These are phyloP conservation scores for Ganoderma boninense DNA, from an alignment of 1,284 basidiomycete species.

Conservation along the genomic window DNA sequence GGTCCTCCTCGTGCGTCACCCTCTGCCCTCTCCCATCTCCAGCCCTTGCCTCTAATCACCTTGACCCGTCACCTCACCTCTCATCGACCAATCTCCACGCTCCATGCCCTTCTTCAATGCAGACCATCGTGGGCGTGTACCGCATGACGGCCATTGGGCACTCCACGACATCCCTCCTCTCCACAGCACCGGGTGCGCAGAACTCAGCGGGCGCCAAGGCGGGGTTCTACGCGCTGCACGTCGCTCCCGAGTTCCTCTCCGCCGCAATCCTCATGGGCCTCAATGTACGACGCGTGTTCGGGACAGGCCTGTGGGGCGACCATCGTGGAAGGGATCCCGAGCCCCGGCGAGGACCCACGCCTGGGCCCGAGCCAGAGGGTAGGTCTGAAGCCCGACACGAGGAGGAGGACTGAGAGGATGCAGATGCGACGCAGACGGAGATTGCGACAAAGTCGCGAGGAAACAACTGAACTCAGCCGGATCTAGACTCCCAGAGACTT, in stretches of 20 bases:
- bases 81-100: too few species aligned
- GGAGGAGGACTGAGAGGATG: too few species aligned
- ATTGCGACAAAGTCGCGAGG: too few species aligned
- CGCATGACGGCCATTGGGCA: conserved; percentile 8
- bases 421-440: too few species aligned
- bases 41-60: too few species aligned
- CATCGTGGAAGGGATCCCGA: conserved; percentile 11
- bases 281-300: conserved; percentile 48
- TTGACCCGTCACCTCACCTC: neutral
- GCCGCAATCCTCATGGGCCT: conserved; percentile 42
- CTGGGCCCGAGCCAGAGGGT: too few species aligned
- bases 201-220: conserved; percentile 42
- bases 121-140: conserved; percentile 12
- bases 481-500: too few species aligned
- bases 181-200: conserved; percentile 18
- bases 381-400: too few species aligned
- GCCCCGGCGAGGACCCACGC: neutral
- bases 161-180: conserved; percentile 20
- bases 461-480: too few species aligned
- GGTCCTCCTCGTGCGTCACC: conserved; percentile 19
- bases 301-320: conserved; percentile 47
- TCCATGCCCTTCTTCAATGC: too few species aligned
- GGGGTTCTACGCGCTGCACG: conserved; percentile 54
- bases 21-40: neutral
- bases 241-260: conserved; percentile 51